phyloP scores from a whole-genome alignment of 2,329 filamentous ascomycete species.

The Claviceps capensis region DNA sequence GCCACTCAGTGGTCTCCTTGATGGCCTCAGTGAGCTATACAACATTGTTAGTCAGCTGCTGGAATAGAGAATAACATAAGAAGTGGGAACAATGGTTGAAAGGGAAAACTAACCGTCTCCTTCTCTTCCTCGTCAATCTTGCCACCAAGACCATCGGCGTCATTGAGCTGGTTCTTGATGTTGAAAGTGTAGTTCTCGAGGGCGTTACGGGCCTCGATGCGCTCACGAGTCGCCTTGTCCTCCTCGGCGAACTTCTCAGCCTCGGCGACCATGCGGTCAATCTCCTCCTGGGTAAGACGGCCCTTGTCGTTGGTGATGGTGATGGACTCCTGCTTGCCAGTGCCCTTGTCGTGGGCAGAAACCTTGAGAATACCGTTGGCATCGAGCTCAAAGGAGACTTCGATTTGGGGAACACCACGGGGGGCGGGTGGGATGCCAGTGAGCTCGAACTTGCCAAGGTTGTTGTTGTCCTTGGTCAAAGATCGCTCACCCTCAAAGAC shows the following conservation, averaged over 20 bases:
- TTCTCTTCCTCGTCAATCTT: constrained; percentile 99
- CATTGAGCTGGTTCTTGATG: constrained; percentile 98
- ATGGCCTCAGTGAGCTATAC: constrained; percentile 72
- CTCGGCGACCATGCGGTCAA: constrained; percentile 97
- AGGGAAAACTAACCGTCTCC: constrained; percentile 56
- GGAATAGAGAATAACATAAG: background rate
- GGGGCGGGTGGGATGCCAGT: constrained; percentile 90
- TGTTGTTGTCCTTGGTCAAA: constrained; percentile 94
- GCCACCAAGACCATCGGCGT: constrained; percentile 90
- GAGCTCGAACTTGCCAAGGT: constrained; percentile 95
- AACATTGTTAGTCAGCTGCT: constrained; percentile 23
- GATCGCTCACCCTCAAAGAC: constrained; percentile 89
- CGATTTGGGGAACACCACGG: constrained; percentile 93
- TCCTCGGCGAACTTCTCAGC: constrained; percentile 98
- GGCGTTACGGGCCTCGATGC: constrained; percentile 90
- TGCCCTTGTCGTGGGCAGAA: constrained; percentile 91
- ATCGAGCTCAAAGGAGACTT: constrained; percentile 95
- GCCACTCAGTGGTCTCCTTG: constrained; percentile 95
- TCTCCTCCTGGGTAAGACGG: constrained; percentile 88
- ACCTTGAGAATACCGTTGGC: constrained; percentile 98
- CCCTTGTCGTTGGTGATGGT: constrained; percentile 99
- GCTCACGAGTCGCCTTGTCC: constrained; percentile 94
- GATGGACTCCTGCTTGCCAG: constrained; percentile 92
- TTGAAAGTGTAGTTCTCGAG: constrained; percentile 99
- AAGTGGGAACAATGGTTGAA: constrained; percentile 3